Conservation (phyloP, 2,329 filamentous ascomycete genomes). For the Diplodia mutila region DNA sequence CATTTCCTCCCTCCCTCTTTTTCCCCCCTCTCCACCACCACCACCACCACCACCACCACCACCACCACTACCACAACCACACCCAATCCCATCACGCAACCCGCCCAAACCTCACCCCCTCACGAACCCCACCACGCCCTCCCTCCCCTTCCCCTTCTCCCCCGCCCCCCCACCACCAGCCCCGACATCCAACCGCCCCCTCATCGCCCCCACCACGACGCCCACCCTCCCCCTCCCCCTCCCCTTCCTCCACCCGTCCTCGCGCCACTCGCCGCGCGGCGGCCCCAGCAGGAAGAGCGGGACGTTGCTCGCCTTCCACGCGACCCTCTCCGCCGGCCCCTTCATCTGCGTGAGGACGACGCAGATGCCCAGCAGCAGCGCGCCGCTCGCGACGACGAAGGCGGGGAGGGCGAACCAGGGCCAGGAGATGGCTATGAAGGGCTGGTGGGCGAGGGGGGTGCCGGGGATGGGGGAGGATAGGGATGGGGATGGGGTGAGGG, state of each 20-base stretch:
- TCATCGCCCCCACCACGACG: neutral
- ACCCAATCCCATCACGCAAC: too few species aligned
- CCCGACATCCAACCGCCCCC: neutral
- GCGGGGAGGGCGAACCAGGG: conserved; percentile 14
- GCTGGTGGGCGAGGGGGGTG: neutral
- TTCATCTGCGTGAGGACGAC: neutral
- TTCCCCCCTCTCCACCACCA: neutral
- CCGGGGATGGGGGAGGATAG: neutral
- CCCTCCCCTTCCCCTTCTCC: neutral
- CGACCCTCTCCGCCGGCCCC: neutral
- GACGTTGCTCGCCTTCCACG: neutral
- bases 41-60: too few species aligned
- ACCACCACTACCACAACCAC: too few species aligned
- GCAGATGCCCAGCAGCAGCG: neutral
- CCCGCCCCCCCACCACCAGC: neutral
- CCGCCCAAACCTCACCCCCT: too few species aligned
- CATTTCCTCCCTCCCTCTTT: too few species aligned
- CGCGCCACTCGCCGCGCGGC: conserved; percentile 3
- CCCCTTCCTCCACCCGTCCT: neutral
- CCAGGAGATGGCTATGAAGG: neutral
- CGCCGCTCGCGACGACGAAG: neutral
- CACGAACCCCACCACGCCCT: conserved; percentile 11
- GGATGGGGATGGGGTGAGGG: neutral
- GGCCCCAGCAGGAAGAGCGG: conserved; percentile 4
- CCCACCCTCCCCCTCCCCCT: neutral